Evolutionary conservation across 495 filamentous ascomycete species (phyloP).

Genomic region (Trichoderma reesei): DNA sequence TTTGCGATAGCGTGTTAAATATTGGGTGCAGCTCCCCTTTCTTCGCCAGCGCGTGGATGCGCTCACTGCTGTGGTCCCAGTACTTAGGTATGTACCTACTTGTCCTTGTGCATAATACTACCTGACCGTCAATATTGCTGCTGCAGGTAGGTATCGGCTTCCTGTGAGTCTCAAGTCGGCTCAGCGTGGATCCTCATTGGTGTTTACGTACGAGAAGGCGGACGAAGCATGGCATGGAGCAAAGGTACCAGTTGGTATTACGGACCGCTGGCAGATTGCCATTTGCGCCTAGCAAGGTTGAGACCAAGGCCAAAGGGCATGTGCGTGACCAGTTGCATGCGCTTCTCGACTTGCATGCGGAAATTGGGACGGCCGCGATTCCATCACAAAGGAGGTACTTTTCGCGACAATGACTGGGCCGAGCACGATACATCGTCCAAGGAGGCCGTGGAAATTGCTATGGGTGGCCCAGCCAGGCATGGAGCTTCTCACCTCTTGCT

Average conservation of each 20-base stretch:
- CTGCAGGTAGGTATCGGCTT: neutral
- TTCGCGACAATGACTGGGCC: neutral
- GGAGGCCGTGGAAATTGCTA: neutral
- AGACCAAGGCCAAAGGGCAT: neutral
- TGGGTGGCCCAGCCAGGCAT: constrained; percentile 4
- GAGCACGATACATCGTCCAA: neutral
- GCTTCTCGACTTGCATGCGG: neutral
- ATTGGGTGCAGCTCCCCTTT: too few species aligned
- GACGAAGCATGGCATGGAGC: too few species aligned
- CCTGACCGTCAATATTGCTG: neutral
- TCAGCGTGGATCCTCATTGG: neutral
- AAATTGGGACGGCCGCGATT: neutral
- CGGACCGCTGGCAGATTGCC: too few species aligned
- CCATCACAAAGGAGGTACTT: neutral
- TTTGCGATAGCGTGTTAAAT: too few species aligned
- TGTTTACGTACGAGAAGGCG: too few species aligned
- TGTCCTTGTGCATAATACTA: neutral
- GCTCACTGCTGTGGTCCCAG: neutral
- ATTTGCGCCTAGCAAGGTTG: neutral
- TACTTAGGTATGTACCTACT: too few species aligned
- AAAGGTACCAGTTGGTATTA: too few species aligned
- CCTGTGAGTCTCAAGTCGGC: neutral
- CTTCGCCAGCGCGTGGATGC: neutral
- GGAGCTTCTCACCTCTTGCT: neutral
- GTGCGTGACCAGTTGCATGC: neutral